A percentile compares a stretch with the other conserved stretches of the same genome.
Evolutionary conservation across 73 alveolate genomes (phyloP).

Genomic region (Uronychia setigera): DNA sequence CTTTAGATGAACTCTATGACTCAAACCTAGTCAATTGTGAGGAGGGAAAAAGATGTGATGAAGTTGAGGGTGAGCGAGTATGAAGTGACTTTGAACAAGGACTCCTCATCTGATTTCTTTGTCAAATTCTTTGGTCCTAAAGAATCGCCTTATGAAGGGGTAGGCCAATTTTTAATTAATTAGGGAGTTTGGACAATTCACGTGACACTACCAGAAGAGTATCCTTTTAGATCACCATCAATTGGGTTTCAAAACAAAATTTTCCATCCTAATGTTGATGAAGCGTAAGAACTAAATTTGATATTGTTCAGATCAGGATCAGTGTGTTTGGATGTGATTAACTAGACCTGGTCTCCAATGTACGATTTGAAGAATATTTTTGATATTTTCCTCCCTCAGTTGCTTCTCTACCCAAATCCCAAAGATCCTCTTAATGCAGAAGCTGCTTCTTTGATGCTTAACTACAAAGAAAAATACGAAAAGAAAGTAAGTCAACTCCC

Average conservation of each 20-base stretch:
- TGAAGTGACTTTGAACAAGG: conserved; percentile 67
- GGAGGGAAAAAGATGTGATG: conserved; percentile 93
- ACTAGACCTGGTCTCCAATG: conserved; percentile 97
- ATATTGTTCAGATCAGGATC: conserved; percentile 80
- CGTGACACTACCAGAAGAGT: conserved; percentile 89
- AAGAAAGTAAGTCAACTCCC: conserved; percentile 78
- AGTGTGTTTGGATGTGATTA: conserved; percentile 94
- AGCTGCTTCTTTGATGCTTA: conserved; percentile 89
- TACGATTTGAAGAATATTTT: conserved; percentile 90
- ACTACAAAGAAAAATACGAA: conserved; percentile 74
- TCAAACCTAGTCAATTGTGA: conserved; percentile 67
- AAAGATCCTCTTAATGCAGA: conserved; percentile 96
- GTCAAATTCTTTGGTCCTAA: conserved; percentile 86
- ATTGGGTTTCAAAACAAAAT: conserved; percentile 93
- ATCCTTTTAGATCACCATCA: conserved; percentile 96
- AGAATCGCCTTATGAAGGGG: conserved; percentile 94
- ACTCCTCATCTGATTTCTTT: conserved; percentile 51
- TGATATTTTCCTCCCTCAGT: conserved; percentile 92
- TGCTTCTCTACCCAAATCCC: conserved; percentile 96
- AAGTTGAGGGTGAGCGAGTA: conserved; percentile 90
- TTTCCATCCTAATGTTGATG: conserved; percentile 97
- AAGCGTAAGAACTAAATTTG: conserved; percentile 61
- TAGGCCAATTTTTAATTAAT: conserved; percentile 27
- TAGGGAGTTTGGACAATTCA: conserved; percentile 89
- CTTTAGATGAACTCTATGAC: background rate